These are phyloP conservation scores for Ceratobasidium sp. DNA, from an alignment of 1,284 basidiomycete genomes.

Conservation along the genomic window DNA sequence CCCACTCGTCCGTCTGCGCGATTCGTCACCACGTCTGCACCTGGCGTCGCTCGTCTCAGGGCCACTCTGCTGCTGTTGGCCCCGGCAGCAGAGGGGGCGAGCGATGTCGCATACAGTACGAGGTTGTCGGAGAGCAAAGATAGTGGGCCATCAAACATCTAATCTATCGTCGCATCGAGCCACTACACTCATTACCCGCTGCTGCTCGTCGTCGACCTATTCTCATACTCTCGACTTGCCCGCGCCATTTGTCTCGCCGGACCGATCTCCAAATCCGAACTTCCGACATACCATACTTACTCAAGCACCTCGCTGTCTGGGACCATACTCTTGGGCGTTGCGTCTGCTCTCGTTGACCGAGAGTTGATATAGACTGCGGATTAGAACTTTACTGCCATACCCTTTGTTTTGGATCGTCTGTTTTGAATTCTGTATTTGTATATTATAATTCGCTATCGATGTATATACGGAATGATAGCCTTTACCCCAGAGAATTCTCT, in stretches of 20 bases:
- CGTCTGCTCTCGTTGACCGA: neutral
- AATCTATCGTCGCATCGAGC: neutral
- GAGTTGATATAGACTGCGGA: neutral
- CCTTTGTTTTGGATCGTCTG: neutral
- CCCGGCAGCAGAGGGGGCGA: conserved; percentile 7
- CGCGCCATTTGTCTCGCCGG: neutral
- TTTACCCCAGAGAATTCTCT: too few relatives aligned
- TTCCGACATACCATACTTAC: neutral
- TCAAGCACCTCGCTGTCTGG: neutral
- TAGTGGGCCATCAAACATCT: neutral
- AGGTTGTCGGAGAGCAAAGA: conserved; percentile 1
- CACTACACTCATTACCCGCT: neutral
- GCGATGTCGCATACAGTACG: neutral
- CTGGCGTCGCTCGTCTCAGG: conserved; percentile 6
- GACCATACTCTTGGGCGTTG: neutral
- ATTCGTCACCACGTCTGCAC: conserved; percentile 2
- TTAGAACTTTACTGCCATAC: neutral
- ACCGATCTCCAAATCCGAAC: neutral
- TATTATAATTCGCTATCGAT: neutral
- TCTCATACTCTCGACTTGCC: neutral
- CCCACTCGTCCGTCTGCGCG: neutral
- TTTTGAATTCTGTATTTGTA: neutral
- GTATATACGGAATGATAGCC: neutral
- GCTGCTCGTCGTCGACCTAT: neutral
- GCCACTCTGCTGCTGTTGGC: conserved; percentile 8